phyloP scores from a whole-genome alignment of 257 asterid species.

The Vinca minor region DNA sequence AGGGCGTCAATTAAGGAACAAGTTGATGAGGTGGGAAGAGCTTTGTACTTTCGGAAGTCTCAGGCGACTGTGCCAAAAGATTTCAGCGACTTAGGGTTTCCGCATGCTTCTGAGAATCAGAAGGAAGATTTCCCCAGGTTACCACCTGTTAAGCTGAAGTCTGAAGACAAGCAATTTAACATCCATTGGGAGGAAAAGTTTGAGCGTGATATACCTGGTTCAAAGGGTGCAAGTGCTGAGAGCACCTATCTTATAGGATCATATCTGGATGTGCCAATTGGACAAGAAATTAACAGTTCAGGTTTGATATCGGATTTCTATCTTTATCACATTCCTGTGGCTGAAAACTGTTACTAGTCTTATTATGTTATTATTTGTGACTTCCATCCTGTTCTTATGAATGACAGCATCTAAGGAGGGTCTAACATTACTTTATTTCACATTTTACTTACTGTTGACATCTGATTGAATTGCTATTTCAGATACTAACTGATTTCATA shows the following conservation, averaged over 20 bases:
- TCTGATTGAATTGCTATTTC: neutral
- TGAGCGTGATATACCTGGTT: too few relatives aligned
- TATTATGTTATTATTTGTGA: neutral
- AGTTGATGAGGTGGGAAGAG: conserved; percentile 84
- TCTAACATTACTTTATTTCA: neutral
- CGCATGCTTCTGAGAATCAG: too few relatives aligned
- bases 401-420: neutral
- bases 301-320: conserved; percentile 36
- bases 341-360: too few relatives aligned
- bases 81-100: too few relatives aligned
- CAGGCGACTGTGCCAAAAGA: conserved; percentile 48
- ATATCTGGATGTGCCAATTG: conserved; percentile 91
- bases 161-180: too few relatives aligned
- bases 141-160: too few relatives aligned
- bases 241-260: too few relatives aligned
- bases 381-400: conserved; percentile 6
- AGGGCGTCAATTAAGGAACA: conserved; percentile 68
- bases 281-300: conserved; percentile 69
- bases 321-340: conserved; percentile 11
- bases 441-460: too few relatives aligned
- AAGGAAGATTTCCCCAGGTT: too few relatives aligned
- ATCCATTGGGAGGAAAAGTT: too few relatives aligned
- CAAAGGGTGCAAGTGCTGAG: too few relatives aligned
- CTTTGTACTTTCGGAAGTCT: conserved; percentile 57
- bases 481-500: neutral